These are phyloP conservation scores for Fusarium sp. DNA, from an alignment of 2,329 filamentous ascomycete species.

Conservation along the genomic window DNA sequence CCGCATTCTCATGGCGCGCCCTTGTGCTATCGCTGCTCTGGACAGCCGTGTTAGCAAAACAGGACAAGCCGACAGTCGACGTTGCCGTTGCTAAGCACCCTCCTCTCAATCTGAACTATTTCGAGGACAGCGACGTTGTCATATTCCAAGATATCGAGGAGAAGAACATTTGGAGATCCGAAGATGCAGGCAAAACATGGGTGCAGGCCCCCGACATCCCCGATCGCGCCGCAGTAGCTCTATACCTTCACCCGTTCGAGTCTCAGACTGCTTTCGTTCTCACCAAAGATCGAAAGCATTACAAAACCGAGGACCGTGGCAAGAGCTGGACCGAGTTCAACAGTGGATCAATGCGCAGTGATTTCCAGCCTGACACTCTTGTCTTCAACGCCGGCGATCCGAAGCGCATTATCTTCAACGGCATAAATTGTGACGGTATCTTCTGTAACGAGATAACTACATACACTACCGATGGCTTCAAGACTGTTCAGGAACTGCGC, in stretches of 20 bases:
- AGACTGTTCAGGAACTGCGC: conserved; percentile 75
- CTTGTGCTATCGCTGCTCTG: conserved; percentile 66
- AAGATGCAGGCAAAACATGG: conserved; percentile 87
- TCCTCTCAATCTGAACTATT: conserved; percentile 85
- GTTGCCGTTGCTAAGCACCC: conserved; percentile 75
- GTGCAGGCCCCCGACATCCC: conserved; percentile 74
- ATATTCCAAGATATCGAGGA: conserved; percentile 78
- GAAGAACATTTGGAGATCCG: conserved; percentile 81
- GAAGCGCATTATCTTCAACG: conserved; percentile 88
- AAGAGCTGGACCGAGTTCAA: conserved; percentile 84
- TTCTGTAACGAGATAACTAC: conserved; percentile 74
- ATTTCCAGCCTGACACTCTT: conserved; percentile 68
- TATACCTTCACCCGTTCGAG: conserved; percentile 86
- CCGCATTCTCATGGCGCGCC: conserved; percentile 63
- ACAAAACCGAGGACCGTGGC: conserved; percentile 86
- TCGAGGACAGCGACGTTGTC: conserved; percentile 88
- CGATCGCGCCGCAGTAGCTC: conserved; percentile 71
- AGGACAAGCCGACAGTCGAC: conserved; percentile 76
- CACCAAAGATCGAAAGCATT: conserved; percentile 79
- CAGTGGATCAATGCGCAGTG: conserved; percentile 70
- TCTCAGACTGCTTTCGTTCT: conserved; percentile 84
- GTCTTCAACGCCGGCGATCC: conserved; percentile 88
- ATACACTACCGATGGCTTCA: conserved; percentile 92
- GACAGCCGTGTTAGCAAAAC: conserved; percentile 66
- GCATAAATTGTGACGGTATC: conserved; percentile 75